Conservation (phyloP, 495 filamentous ascomycete genomes). For the Staphylotrichum longicolle region DNA sequence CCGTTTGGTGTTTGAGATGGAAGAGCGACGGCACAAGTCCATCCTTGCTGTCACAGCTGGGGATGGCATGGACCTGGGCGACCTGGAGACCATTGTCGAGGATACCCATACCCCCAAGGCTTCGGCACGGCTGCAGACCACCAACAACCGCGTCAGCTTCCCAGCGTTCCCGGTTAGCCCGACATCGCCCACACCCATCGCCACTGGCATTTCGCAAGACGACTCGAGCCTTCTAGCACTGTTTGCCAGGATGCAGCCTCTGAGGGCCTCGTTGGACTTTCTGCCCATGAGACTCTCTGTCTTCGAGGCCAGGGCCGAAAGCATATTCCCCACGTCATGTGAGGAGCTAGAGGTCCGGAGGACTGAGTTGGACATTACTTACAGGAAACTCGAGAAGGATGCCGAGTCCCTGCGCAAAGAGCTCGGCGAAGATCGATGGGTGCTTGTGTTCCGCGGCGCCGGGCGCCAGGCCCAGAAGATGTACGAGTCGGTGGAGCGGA, state of each 20-base stretch:
- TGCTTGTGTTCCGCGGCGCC: conserved; percentile 91
- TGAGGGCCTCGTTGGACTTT: conserved; percentile 91
- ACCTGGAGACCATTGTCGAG: conserved; percentile 91
- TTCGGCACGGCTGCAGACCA: conserved; percentile 30
- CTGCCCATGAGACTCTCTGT: conserved; percentile 90
- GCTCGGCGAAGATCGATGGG: conserved; percentile 92
- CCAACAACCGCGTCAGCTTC: conserved; percentile 65
- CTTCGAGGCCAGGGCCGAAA: conserved; percentile 73
- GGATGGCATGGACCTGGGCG: conserved; percentile 75
- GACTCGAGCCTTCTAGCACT: conserved; percentile 79
- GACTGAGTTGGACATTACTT: conserved; percentile 68
- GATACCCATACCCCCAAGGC: conserved; percentile 65
- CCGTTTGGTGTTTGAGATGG: conserved; percentile 90
- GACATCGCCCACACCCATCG: conserved; percentile 55
- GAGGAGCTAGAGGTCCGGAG: conserved; percentile 77
- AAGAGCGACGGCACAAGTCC: conserved; percentile 80
- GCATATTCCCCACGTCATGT: conserved; percentile 81
- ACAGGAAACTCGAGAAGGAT: conserved; percentile 79
- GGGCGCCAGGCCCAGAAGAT: conserved; percentile 89
- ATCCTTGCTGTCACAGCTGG: conserved; percentile 57
- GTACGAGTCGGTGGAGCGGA: conserved; percentile 87
- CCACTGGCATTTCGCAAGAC: conserved; percentile 64
- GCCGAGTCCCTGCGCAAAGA: conserved; percentile 84
- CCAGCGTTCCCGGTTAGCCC: conserved; percentile 55
- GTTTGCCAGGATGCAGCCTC: conserved; percentile 91